Evolutionary conservation across 2,329 filamentous ascomycete species (phyloP), one percentile per base, ranked within the genome.

Genomic region (Biscogniauxia marginata): DNA sequence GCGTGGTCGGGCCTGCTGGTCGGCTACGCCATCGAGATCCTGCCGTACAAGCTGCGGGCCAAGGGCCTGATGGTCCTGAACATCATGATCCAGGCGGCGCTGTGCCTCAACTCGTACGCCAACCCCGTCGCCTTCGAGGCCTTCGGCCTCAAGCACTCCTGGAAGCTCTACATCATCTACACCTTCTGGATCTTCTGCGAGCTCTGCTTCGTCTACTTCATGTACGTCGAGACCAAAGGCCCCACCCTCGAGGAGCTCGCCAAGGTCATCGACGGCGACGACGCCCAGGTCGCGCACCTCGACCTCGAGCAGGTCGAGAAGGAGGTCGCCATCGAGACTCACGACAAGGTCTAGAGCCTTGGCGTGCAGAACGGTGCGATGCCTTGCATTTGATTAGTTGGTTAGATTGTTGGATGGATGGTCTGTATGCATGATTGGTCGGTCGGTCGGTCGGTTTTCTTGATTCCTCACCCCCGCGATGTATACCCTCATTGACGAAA

Each of bases 161-260:
- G 80, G 77, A 80, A 81, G 70, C 74, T 84, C 51, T 84, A 82
- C 68, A 75, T 82, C 58, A 81, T 83, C 70, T 84, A 84, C 71
- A 79, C 79, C 19, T 74, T 77, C 72, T 84, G 81, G 81, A 79
- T 84, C 70, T 77, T 78, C 66, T 62, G 79, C 67, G 81, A 84
- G 71, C 71, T 84, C 53, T 73, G 69, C 65, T 82, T 82, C 67
- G 77, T 84, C 59, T 84, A 81, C 71, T 80, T 77, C 68, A 77
- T 78, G 74, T 78, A 77, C 66, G 73, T 86, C 62, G 85, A 89
- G 73, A 88, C 85, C 43, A 79, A 79, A 62, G 84, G 84, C 25
- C 82, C 83, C 2, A 87, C 85, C 18, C 83, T 88, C 34, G 85
- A 88, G 72, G 84, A 88, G 71, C 78, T 88, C 49, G 84, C 83